These are phyloP conservation scores for Ambrosia trifida DNA, from an alignment of 129 eudicot species.

Conservation along the genomic window DNA sequence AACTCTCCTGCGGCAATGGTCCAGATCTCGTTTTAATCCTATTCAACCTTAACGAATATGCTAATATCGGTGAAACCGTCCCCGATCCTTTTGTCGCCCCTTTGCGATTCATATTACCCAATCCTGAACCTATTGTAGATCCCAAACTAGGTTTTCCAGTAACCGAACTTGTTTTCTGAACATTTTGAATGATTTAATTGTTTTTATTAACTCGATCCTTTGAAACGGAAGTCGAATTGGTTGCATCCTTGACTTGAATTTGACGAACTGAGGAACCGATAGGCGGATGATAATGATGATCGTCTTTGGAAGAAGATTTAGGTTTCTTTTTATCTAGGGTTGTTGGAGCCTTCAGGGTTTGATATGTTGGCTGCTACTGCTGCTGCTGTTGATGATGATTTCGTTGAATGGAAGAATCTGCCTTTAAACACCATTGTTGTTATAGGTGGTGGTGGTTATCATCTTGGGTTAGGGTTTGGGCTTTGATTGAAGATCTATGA, in stretches of 20 bases:
- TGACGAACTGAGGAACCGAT: conserved; percentile 32
- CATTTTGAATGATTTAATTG: conserved; percentile 19
- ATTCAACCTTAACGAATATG: conserved; percentile 86
- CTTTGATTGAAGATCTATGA: not conserved
- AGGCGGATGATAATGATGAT: conserved; percentile 26
- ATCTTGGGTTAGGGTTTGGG: not conserved
- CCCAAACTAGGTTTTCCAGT: conserved; percentile 25
- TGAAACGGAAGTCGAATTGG: conserved; percentile 11
- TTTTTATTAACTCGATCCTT: conserved; percentile 21
- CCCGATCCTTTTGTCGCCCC: conserved; percentile 37
- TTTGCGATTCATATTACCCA: conserved; percentile 37
- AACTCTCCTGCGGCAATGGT: conserved; percentile 98
- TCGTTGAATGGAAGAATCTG: conserved; percentile 80
- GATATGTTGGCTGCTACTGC: conserved; percentile 56
- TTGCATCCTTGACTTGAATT: conserved; percentile 42
- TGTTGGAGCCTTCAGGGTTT: conserved; percentile 89
- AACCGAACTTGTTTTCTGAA: not conserved
- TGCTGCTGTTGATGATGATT: conserved; percentile 46
- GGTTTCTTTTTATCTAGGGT: conserved; percentile 75
- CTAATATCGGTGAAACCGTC: conserved; percentile 75
- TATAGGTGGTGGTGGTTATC: not conserved
- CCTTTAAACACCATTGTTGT: conserved; percentile 87
- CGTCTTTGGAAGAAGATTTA: conserved; percentile 37
- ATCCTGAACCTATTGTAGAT: conserved; percentile 7
- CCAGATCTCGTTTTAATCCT: conserved; percentile 98